phyloP scores from a whole-genome alignment of 1,284 basidiomycete species.

The Taiwanofungus camphoratus region DNA sequence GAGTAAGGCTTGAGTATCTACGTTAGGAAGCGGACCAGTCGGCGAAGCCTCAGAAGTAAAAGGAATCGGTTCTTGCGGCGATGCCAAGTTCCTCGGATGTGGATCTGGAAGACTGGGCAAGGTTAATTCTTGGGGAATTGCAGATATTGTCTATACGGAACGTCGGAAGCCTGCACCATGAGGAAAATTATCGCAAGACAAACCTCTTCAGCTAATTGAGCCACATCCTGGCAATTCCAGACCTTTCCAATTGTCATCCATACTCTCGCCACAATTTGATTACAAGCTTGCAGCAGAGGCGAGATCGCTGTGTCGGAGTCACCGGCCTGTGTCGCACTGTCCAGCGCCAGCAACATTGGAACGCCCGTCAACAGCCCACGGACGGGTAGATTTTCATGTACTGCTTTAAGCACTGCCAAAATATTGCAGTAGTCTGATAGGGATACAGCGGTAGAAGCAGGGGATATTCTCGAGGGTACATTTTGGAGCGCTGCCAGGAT shows the following conservation, averaged over 20 bases:
- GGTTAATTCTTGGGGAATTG: conserved; percentile 9
- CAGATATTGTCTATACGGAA: conserved; percentile 12
- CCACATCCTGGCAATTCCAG: conserved; percentile 62
- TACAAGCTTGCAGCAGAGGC: conserved; percentile 52
- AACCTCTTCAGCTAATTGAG: conserved; percentile 56
- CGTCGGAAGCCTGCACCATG: background rate
- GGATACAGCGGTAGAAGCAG: conserved; percentile 49
- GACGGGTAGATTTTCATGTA: conserved; percentile 68
- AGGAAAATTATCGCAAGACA: conserved; percentile 10
- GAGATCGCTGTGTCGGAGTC: conserved; percentile 34
- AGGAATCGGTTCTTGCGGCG: conserved; percentile 30
- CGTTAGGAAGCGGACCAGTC: conserved; percentile 27
- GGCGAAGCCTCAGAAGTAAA: conserved; percentile 24
- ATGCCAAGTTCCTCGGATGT: conserved; percentile 31
- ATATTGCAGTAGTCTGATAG: conserved; percentile 78
- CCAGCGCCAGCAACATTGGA: conserved; percentile 82
- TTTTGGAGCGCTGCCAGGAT: conserved; percentile 44
- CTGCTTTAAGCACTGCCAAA: conserved; percentile 59
- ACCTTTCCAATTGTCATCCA: conserved; percentile 68
- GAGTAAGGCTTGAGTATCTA: conserved; percentile 55
- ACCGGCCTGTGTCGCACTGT: conserved; percentile 45
- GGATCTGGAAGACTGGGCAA: conserved; percentile 19
- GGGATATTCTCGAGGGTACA: conserved; percentile 37
- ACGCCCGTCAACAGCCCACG: conserved; percentile 72
- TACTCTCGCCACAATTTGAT: conserved; percentile 57